Evolutionary conservation across 352 stramenopile genomes (phyloP).

Genomic region (Thalassiosira allenii): DNA sequence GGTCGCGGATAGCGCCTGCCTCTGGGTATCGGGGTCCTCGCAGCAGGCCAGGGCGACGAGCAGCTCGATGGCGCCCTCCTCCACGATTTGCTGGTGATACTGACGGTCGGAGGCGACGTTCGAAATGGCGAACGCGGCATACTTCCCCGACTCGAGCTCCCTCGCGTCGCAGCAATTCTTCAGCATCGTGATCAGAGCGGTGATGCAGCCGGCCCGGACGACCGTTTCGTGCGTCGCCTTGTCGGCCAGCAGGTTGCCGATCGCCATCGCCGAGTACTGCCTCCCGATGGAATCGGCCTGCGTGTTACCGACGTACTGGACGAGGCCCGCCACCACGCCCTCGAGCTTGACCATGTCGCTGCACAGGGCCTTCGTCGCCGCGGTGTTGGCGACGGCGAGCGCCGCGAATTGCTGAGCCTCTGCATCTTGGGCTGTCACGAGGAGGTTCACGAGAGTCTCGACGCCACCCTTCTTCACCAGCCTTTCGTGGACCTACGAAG

Average conservation of each 20-base stretch:
- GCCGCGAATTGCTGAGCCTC: constrained; percentile 94
- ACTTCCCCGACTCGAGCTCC: constrained; percentile 87
- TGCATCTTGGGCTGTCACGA: constrained; percentile 91
- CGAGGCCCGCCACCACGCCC: constrained; percentile 88
- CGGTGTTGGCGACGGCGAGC: constrained; percentile 95
- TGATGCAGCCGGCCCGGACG: constrained; percentile 90
- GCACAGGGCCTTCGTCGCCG: constrained; percentile 88
- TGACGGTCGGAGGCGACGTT: constrained; percentile 94
- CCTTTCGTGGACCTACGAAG: constrained; percentile 92
- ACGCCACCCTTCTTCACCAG: constrained; percentile 95
- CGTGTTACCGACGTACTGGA: constrained; percentile 91
- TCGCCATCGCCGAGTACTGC: constrained; percentile 95
- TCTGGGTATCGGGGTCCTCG: constrained; percentile 92
- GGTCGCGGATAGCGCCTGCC: constrained; percentile 91
- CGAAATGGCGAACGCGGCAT: constrained; percentile 93
- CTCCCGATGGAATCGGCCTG: constrained; percentile 91
- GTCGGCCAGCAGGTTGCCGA: constrained; percentile 96
- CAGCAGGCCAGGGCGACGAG: constrained; percentile 95
- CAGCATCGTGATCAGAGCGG: constrained; percentile 91
- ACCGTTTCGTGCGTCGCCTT: constrained; percentile 95
- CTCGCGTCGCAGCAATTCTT: constrained; percentile 86
- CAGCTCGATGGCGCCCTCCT: constrained; percentile 92
- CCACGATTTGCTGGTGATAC: constrained; percentile 91
- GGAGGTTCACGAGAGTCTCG: constrained; percentile 91
- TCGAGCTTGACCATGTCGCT: constrained; percentile 93